Evolutionary conservation across 2,329 filamentous ascomycete species (phyloP), one percentile per base, ranked within the genome.

Genomic region (Zymoseptoria brevis): DNA sequence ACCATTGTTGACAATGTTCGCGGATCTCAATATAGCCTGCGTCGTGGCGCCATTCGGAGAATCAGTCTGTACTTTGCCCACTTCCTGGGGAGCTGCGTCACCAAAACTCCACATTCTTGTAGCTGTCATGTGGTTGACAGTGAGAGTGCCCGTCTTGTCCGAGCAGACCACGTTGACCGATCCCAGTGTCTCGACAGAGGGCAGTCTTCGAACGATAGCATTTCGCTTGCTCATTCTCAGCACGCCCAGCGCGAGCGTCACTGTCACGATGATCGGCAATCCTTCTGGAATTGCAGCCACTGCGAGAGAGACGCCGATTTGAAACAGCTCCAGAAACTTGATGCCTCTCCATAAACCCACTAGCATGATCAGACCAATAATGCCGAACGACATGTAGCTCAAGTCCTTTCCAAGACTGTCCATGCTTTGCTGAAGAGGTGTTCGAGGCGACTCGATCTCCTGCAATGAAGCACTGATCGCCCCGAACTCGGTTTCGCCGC

Each of bases 131-230:
- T 99, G 94, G 72, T 97, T 99, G 72, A 92, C 91, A 0, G 94
- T 99, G 61, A 99, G 78, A 1, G 94, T 99, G 30, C 93, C 90
- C 50, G 94, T 99, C 77, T 99, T 99, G 79, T 99, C 94, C 66
- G 91, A 96, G 77, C 95, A 99, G 6, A 99, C 90, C n/a, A 99
- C 92, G 69, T 97, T 99, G 60, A 99, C 94, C n/a, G 92, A 96
- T 8, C 95, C 95, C 4, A 99, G 78, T 0, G 94, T 99, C 74
- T 99, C 94, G 8, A 99, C 95, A 74, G 94, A 97, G 21, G 95
- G 95, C 76, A 99, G 87, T 71, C 89, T 87, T 66, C 94, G 88
- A 61, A 99, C 93, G 72, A 99, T 99, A 8, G 94, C 94, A 72
- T 96, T 90, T 68, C 93, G 86, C 70, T 87, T 90, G 61, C 94